These are phyloP conservation scores for Mytilinidion resinicola DNA, from an alignment of 495 filamentous ascomycete species.

Conservation along the genomic window DNA sequence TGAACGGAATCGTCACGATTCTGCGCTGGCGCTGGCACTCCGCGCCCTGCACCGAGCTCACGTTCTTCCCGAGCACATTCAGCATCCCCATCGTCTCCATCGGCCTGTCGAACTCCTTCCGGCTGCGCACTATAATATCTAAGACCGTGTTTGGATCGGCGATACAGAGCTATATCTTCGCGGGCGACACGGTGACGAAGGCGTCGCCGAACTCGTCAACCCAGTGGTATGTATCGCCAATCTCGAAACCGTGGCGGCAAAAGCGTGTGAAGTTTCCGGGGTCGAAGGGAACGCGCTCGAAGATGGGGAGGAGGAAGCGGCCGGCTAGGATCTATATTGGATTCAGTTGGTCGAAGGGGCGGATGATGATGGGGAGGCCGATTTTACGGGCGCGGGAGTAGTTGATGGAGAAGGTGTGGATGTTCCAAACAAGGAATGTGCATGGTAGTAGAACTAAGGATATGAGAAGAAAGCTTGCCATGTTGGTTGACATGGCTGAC, in stretches of 20 bases:
- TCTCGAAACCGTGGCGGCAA: neutral
- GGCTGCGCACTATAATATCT: neutral
- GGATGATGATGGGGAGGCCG: neutral
- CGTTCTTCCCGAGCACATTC: conserved; percentile 24
- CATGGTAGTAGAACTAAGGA: neutral
- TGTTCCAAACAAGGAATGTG: neutral
- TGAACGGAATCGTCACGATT: conserved; percentile 40
- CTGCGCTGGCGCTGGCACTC: conserved; percentile 47
- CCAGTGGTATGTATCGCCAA: neutral
- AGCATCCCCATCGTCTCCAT: neutral
- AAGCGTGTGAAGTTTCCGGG: neutral
- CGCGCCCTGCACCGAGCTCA: conserved; percentile 38
- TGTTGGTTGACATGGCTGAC: neutral
- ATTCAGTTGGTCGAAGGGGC: neutral
- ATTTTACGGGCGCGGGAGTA: neutral
- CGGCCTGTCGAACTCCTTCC: neutral
- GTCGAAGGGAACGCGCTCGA: neutral
- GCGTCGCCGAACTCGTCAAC: neutral
- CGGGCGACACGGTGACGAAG: neutral
- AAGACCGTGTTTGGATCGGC: neutral
- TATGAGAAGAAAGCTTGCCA: neutral
- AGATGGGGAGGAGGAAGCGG: neutral
- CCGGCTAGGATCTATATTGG: neutral
- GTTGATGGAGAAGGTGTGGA: neutral
- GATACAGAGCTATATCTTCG: neutral